phyloP scores from a whole-genome alignment of 495 filamentous ascomycete genomes.

The Margaritispora aquatica region DNA sequence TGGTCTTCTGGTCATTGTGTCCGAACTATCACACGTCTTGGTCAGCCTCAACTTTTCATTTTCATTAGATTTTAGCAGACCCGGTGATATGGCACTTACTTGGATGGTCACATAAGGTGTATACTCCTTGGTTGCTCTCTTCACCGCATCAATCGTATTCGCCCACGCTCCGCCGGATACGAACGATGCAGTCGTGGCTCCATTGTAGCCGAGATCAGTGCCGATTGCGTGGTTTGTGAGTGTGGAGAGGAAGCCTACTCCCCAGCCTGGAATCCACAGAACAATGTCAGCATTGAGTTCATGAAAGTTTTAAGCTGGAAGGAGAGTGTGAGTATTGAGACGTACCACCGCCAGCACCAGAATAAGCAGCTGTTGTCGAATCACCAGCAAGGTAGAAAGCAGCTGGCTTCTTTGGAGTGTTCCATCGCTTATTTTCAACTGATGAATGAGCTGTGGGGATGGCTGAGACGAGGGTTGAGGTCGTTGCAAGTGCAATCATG shows the following conservation, averaged over 20 bases:
- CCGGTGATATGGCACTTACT: slow-evolving; percentile 21
- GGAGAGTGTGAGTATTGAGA: not conserved
- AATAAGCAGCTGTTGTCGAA: slow-evolving; percentile 39
- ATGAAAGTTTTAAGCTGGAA: not conserved
- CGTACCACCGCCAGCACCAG: not conserved
- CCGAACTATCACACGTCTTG: slow-evolving; percentile 37
- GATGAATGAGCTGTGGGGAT: not conserved
- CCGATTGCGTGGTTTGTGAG: slow-evolving; percentile 36
- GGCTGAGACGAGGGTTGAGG: not conserved
- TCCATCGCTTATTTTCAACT: not conserved
- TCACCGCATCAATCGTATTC: slow-evolving; percentile 30
- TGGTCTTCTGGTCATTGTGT: slow-evolving; percentile 48
- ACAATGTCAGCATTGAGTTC: not conserved
- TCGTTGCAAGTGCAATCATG: not conserved
- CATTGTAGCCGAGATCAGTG: slow-evolving; percentile 41
- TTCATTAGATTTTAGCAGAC: not conserved
- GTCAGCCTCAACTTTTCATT: not conserved
- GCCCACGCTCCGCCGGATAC: slow-evolving; percentile 39
- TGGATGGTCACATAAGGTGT: slow-evolving; percentile 40
- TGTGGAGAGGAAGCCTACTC: slow-evolving; percentile 41
- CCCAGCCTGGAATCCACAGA: slow-evolving; percentile 43
- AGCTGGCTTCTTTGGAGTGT: slow-evolving; percentile 26
- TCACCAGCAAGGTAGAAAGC: slow-evolving; percentile 47
- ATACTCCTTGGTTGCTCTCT: slow-evolving; percentile 23
- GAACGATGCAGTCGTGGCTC: slow-evolving; percentile 46